Evolutionary conservation across 108 stramenopile species (phyloP), one percentile per base, ranked within the genome.

Genomic region (Cyclostephanos tholiformis): DNA sequence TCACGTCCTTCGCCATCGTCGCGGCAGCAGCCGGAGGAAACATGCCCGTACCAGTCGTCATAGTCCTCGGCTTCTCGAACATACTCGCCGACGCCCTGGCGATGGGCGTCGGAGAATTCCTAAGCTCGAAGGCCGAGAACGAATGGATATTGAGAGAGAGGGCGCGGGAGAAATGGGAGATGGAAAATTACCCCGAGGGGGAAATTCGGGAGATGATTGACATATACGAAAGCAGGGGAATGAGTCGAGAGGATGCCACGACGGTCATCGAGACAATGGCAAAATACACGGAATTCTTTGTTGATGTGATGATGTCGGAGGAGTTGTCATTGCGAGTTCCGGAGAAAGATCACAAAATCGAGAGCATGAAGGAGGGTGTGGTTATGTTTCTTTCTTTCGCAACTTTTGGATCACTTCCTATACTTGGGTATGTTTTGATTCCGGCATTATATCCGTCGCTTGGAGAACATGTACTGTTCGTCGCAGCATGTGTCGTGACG

Each of bases 21-120:
- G 93, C 97, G n/a, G 98, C 96, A 12, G 95, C 97, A 10, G 95
- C 97, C 5, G 98, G 98, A 22, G 97, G 97, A 0, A 79, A 81
- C 9, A 72, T 98, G 67, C 71, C 87, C 65, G 56, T 86, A 1
- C 77, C 83, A 22, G 96, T 97, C 10, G 92, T 99, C 19, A 86
- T 99, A n/a, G 87, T 98, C 64, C 86, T 99, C 4, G 99, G 99
- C 23, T 97, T 98, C 63, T 88, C 87, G 69, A 98, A 96, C 75
- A 96, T 99, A 55, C 93, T 98, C 69, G 99, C 98, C 13, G 97
- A 98, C 72, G 97, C 99, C 0, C 82, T 99, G 20, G 82, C 87
- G 80, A 98, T 99, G 97, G 99, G 99, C 13, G 96, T 99, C 12
- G 97, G 98, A 11, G 99, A 99, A 82, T 98, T 97, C 67, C 81